Percentiles rank a stretch among this genome's conserved stretches.
Conservation (phyloP, 2,329 filamentous ascomycete genomes). For the Ophiostoma montium region DNA sequence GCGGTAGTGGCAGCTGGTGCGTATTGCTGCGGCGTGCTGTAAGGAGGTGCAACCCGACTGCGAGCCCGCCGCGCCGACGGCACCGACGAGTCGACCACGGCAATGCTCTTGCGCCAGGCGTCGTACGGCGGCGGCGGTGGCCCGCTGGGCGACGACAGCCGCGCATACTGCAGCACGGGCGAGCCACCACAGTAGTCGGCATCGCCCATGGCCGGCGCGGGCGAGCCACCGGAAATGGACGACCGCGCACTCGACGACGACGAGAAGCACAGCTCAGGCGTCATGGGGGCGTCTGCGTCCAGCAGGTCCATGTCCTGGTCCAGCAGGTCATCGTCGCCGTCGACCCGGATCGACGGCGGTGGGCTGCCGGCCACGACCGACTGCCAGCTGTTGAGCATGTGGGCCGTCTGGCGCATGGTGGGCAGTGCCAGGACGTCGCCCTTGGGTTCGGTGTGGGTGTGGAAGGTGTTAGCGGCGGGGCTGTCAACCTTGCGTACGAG, state of each 20-base stretch:
- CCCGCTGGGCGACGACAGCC: slow-evolving; percentile 1
- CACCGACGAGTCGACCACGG: neutral
- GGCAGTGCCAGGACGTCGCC: slow-evolving; percentile 6
- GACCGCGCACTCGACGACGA: slow-evolving; percentile 7
- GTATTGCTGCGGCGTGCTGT: neutral
- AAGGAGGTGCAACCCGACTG: neutral
- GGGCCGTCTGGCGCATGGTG: slow-evolving; percentile 12
- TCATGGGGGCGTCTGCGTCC: slow-evolving; percentile 1
- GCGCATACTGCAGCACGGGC: neutral
- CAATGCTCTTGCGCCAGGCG: slow-evolving; percentile 8
- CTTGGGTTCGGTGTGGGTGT: neutral
- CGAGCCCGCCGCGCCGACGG: neutral
- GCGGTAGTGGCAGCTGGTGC: no score
- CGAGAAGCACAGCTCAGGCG: slow-evolving; percentile 3
- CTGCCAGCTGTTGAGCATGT: slow-evolving; percentile 11
- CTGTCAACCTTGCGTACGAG: neutral
- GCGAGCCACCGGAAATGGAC: slow-evolving; percentile 6
- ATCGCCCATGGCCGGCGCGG: neutral
- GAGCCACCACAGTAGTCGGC: neutral
- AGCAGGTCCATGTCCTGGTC: no score
- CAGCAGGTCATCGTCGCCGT: neutral
- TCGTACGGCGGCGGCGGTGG: slow-evolving; percentile 10
- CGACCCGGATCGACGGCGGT: neutral
- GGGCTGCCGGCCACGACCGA: slow-evolving; percentile 1
- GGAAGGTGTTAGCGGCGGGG: neutral